Evolutionary conservation across 805 yeast genomes (phyloP), one percentile per base, ranked within the genome.

Genomic region (Saturnispora zaruensis): DNA sequence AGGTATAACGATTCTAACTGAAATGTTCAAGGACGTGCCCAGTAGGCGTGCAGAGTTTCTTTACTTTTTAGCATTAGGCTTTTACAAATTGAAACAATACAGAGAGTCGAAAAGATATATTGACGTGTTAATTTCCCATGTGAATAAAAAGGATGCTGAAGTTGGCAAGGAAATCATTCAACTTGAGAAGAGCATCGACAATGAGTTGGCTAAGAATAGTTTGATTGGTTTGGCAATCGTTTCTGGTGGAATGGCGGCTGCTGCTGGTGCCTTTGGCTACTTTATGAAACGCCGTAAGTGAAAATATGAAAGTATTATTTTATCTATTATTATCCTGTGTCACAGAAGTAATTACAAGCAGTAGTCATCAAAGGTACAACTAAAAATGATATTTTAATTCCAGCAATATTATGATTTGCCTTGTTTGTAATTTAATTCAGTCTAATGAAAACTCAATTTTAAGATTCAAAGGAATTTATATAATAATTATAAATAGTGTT

Each of bases 11-110:
- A 72, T 91, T 26, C 71, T 93, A 52, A 77, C 87, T 0, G 79
- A 78, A 41, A 66, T 78, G 23, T 91, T 84, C 67, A 79, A 83
- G 56, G 87, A 80, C 45, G 83, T 84, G 0, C 91, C 96, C 0
- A 76, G 78, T 49, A 77, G 96, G 67, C 78, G 97, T 59, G 74
- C 96, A 51, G 99, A 93, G 64, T 83, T 95, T 51, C 72, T 93
- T 33, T 93, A 88, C 62, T 93, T 93, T 65, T 69, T 93, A 52
- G 77, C 95, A 4, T 72, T 93, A 45, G 98, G 97, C 0, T 82
- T 93, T 47, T 90, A 76, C 66, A 91, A 91, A 65, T 71, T 88
- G 6, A 95, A 95, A 9, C 96, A 93, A 61, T 89, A 82, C 62
- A 69, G 84, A 36, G 86, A 87, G 62, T 88, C 97, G 3, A 79